phyloP scores from a whole-genome alignment of 495 filamentous ascomycete genomes.

The Lineolata rhizophorae region DNA sequence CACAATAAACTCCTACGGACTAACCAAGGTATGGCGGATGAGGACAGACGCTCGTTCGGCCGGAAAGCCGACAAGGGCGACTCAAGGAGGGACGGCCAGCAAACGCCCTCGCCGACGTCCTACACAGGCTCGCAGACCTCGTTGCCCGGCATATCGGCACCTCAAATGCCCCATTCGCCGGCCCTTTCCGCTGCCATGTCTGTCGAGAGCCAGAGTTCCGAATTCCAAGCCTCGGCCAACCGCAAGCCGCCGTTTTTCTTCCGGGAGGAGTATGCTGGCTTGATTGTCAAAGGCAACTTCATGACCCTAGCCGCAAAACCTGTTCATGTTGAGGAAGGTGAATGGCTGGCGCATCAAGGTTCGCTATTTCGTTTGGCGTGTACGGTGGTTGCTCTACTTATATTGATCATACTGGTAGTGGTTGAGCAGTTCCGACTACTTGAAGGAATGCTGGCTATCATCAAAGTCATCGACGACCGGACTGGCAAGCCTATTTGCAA shows the following conservation, averaged over 20 bases:
- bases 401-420: constrained; percentile 26
- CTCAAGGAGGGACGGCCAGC: constrained; percentile 15
- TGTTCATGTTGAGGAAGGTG: constrained; percentile 69
- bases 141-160: constrained; percentile 7
- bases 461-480: constrained; percentile 55
- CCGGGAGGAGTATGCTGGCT: constrained; percentile 55
- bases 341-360: constrained; percentile 94
- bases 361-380: too few species aligned
- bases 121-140: constrained; percentile 6
- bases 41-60: too few species aligned
- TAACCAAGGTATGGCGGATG: too few species aligned
- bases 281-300: constrained; percentile 90
- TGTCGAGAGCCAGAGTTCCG: constrained; percentile 8
- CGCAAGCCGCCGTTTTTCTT: constrained; percentile 45
- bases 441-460: constrained; percentile 60
- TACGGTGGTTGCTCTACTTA: neutral
- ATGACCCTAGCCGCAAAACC: constrained; percentile 83
- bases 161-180: constrained; percentile 14
- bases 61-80: constrained; percentile 8
- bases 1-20: too few species aligned
- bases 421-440: constrained; percentile 80
- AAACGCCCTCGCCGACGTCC: constrained; percentile 13
- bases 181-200: constrained; percentile 12
- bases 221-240: constrained; percentile 8
- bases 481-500: constrained; percentile 60